Evolutionary conservation across 2,329 filamentous ascomycete species (phyloP), one percentile per base, ranked within the genome.

Genomic region (Trichoderma harzianum): DNA sequence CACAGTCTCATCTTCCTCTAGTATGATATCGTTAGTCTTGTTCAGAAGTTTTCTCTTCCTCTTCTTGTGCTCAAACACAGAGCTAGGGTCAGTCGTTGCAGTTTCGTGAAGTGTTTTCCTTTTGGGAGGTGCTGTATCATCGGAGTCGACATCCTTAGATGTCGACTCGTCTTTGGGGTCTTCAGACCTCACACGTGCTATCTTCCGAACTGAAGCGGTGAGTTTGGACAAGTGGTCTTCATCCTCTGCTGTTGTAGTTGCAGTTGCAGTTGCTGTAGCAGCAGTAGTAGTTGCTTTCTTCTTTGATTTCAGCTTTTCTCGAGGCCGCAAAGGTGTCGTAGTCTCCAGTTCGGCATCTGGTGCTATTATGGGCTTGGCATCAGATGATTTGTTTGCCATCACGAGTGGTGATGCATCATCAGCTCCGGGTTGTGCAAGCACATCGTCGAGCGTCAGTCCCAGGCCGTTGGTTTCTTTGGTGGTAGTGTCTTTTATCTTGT

Each of bases 401-500:
- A 55, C 75, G 76, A 26, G 64, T 68, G n/a, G 74, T 74, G 55
- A 74, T 60, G 47, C 72, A 68, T 63, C 47, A 43, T 64, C 60
- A 8, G 18, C 28, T 43, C 51, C 67, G n/a, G 16, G 57, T 39
- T 58, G 64, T 21, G 32, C 47, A 57, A 47, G 64, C 39, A 47
- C 32, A 39, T 53, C 30, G 51, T 73, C 60, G 61, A 58, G 6
- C 60, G 63, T 61, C 8, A 72, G 70, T 26, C 47, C 63, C 16
- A 72, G 57, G 5, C 76, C 74, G 7, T 78, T 78, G 14, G 74
- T 72, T 21, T 76, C 70, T 10, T 79, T 79, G 5, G 75, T 73
- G 3, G 80, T 79, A 1, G 81, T 80, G 74, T 85, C 85, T 80
- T 87, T 90, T 30, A 89, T 91, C 65, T 91, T 90, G 80, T 95